Evolutionary conservation across 2,329 filamentous ascomycete genomes (phyloP).

Genomic region (Aspergillus brunneoviolaceus): DNA sequence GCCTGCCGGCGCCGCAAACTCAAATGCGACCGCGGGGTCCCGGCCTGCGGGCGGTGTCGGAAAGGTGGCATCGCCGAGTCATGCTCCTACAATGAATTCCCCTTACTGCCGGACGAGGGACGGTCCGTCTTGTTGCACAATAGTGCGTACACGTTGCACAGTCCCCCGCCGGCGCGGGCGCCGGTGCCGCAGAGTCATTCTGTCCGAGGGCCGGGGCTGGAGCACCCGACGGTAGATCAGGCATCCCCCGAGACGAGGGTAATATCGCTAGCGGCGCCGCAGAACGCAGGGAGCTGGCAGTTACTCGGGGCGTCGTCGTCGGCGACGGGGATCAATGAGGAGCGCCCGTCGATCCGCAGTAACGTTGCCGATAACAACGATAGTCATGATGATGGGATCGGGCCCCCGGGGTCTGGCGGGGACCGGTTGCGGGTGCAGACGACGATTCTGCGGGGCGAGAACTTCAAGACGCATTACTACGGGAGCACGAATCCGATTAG

Average conservation of each 20-base stretch:
- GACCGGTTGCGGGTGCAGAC: conserved; percentile 7
- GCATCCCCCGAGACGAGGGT: not conserved
- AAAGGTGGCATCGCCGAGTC: conserved; percentile 12
- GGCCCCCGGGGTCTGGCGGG: not conserved
- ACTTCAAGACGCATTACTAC: conserved; percentile 24
- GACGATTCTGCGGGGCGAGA: conserved; percentile 23
- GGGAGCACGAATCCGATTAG: conserved; percentile 24
- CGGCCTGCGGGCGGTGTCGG: conserved; percentile 19
- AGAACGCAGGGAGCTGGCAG: not conserved
- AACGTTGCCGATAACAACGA: not conserved
- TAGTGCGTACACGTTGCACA: not conserved
- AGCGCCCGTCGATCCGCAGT: conserved; percentile 16
- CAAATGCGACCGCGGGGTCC: conserved; percentile 18
- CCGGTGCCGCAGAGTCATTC: not conserved
- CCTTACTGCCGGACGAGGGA: not conserved
- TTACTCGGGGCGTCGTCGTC: not conserved
- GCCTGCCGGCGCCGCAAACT: not conserved
- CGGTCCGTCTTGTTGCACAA: not conserved
- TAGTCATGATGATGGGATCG: not conserved
- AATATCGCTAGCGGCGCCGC: not conserved
- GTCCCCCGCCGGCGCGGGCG: too few relatives aligned
- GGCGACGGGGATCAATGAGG: not conserved
- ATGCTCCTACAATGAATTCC: not conserved
- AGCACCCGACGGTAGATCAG: not conserved
- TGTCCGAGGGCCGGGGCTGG: not conserved